These are phyloP conservation scores for Neurospora sp. DNA, from an alignment of 2,329 filamentous ascomycete species.

Conservation along the genomic window DNA sequence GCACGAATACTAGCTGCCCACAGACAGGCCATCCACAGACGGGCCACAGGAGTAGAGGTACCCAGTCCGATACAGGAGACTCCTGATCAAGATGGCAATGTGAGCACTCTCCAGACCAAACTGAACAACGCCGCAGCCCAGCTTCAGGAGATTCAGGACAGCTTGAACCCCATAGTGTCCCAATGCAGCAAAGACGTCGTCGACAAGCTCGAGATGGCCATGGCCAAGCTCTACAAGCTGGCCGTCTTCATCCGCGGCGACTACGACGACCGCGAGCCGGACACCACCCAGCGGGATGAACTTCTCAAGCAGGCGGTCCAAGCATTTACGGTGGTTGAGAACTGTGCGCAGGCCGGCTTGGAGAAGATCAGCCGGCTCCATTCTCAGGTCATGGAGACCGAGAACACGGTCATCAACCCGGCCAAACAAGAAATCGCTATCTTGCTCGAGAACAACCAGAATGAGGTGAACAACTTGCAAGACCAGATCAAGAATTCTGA, in stretches of 20 bases:
- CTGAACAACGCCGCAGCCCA: neutral
- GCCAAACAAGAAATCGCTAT: neutral
- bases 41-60: neutral
- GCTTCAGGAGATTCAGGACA: neutral
- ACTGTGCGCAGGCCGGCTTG: neutral
- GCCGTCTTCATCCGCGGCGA: slow-evolving; percentile 2
- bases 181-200: neutral
- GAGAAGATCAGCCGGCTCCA: neutral
- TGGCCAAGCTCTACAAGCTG: neutral
- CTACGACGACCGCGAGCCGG: neutral
- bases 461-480: neutral
- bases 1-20: too few species aligned
- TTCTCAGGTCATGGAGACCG: neutral
- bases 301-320: slow-evolving; percentile 29
- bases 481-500: neutral
- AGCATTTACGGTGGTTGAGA: slow-evolving; percentile 22
- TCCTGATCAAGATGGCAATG: neutral
- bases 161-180: neutral
- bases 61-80: neutral
- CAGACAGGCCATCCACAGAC: too few species aligned
- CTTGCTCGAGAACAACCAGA: neutral
- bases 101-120: neutral
- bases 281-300: slow-evolving; percentile 4
- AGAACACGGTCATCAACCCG: neutral
- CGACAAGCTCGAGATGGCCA: slow-evolving; percentile 1